phyloP scores from a whole-genome alignment of 2,329 filamentous ascomycete genomes.

The Cordyceps sp. region DNA sequence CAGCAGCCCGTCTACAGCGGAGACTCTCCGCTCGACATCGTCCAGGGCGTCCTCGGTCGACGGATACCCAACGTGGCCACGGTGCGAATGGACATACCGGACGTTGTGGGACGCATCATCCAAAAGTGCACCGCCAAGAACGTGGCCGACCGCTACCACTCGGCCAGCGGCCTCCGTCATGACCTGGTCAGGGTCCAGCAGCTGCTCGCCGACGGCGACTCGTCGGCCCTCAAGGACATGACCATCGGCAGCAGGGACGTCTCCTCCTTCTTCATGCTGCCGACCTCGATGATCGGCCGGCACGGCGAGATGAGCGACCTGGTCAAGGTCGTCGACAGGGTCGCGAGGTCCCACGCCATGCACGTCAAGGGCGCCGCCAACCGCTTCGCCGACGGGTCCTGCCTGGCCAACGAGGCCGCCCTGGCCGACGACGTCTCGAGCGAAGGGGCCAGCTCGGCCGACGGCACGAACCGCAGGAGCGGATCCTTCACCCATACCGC shows the following conservation, averaged over 20 bases:
- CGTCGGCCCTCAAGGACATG: slow-evolving; percentile 53
- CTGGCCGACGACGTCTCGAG: slow-evolving; percentile 38
- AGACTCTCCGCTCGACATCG: slow-evolving; percentile 68
- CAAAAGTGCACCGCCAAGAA: slow-evolving; percentile 86
- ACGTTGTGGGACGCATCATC: slow-evolving; percentile 66
- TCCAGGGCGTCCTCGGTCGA: slow-evolving; percentile 72
- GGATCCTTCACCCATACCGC: slow-evolving; percentile 30
- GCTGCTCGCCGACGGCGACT: slow-evolving; percentile 60
- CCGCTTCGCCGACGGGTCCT: slow-evolving; percentile 36
- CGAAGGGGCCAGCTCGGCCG: slow-evolving; percentile 40
- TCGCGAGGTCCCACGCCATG: slow-evolving; percentile 46
- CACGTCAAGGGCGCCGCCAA: slow-evolving; percentile 23
- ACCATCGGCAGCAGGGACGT: slow-evolving; percentile 70
- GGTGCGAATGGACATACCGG: slow-evolving; percentile 68
- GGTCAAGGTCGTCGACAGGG: slow-evolving; percentile 58
- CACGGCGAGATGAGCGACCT: slow-evolving; percentile 55
- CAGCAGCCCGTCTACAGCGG: slow-evolving; percentile 70
- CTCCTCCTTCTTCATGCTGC: slow-evolving; percentile 82
- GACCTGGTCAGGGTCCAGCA: slow-evolving; percentile 62
- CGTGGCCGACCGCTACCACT: slow-evolving; percentile 78
- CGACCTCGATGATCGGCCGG: slow-evolving; percentile 66
- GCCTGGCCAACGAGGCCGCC: slow-evolving; percentile 31
- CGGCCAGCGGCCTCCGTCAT: slow-evolving; percentile 68
- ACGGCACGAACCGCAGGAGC: slow-evolving; percentile 31
- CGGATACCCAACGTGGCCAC: slow-evolving; percentile 62